Base-by-base conservation (phyloP, 2,329 filamentous ascomycete genomes). In the Trichoderma afroharzianum region DNA sequence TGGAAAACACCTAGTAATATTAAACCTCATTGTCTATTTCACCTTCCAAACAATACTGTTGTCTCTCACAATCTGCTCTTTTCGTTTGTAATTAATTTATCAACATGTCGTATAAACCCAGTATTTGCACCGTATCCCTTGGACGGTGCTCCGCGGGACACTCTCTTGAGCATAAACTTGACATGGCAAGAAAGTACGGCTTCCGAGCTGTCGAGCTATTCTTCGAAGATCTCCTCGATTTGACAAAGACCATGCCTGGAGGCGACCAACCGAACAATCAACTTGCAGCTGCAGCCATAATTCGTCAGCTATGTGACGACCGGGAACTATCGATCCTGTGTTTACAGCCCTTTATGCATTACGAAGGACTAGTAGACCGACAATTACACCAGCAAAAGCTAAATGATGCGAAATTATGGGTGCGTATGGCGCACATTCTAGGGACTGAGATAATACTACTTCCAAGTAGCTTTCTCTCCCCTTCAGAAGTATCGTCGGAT, bases 271-370 rank as follows among this genome's bases (percentile, higher is more conserved):
- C 73, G 14, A 75, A 81, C 15, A 85, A 85, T 74, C 84, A 90
- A 50, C 76, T 92, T 24, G 77, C 82, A 6, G 91, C 91, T 1
- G 91, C 92, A 30, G 78, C 80, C 3, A 81, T 86, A 63, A 86
- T 93, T 72, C 84, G 84, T 30, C 77, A 81, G 0, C 84, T 93
- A 57, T 93, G 90, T 80, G 79, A 84, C 28, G 82, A 83, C 3
- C 84, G 88, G 30, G 80, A 78, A 36, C 84, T 93, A 5, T 39
- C 72, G 14, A 74, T 93, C 75, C 84, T 93, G 74, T 91, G 89
- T 73, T 85, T 95, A 0, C 92, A 94, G 77, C 93, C 93, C 0
- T 95, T 95, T 78, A 87, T 88, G 82, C 88, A 93, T 81, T 94
- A 92, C 80, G 93, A 95, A 75, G 93, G 93, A 1, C 85, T 94